These are phyloP conservation scores for Pyrus bretschneideri DNA, from an alignment of 306 rosid genomes.

Conservation along the genomic window DNA sequence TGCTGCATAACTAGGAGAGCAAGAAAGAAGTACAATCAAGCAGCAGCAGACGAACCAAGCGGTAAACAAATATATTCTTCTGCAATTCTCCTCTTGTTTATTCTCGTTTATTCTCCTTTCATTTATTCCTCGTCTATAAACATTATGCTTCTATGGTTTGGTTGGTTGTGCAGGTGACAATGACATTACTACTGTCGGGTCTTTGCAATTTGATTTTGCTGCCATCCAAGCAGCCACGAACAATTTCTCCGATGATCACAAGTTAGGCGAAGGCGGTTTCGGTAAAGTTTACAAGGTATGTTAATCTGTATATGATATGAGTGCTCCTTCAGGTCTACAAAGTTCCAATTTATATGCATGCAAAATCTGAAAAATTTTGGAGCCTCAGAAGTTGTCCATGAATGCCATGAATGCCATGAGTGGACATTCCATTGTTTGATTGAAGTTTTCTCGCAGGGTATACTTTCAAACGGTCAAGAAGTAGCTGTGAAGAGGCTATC, in stretches of 20 bases:
- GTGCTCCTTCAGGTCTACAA: too few relatives aligned
- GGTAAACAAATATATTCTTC: neutral
- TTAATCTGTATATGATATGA: too few relatives aligned
- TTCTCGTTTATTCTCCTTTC: too few relatives aligned
- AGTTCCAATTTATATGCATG: neutral
- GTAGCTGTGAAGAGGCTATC: conserved; percentile 65
- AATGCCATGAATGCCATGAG: too few relatives aligned
- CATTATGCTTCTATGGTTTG: neutral
- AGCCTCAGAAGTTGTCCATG: too few relatives aligned
- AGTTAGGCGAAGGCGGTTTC: conserved; percentile 27
- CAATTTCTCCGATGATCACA: conserved; percentile 14
- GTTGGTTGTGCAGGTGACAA: neutral
- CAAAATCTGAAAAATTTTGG: neutral
- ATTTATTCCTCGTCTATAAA: too few relatives aligned
- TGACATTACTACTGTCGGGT: neutral
- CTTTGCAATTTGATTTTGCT: conserved; percentile 14
- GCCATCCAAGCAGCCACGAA: conserved; percentile 18
- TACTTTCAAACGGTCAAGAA: conserved; percentile 32
- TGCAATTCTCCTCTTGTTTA: too few relatives aligned
- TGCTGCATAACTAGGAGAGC: neutral
- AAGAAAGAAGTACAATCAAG: neutral
- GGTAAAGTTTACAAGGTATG: conserved; percentile 17
- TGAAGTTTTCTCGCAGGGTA: conserved; percentile 26
- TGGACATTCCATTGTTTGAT: neutral
- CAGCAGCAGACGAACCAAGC: neutral